Evolutionary conservation across 176 grass and related monocot species (phyloP).

Genomic region (sorghum (Sorghum bicolor)): Sorghum_bicolor_NCBIv3 NC_012870.2:55066001-55066500

Average conservation of each 20-base stretch:
- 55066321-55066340: constrained; percentile 36
- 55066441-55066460: constrained; percentile 96
- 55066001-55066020: background rate
- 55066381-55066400: constrained; percentile 15
- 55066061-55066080: constrained; percentile 7
- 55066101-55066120: background rate
- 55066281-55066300: constrained; percentile 98
- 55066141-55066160: background rate
- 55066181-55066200: constrained; percentile 12
- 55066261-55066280: constrained; percentile 92
- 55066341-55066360: background rate
- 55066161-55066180: background rate
- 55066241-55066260: constrained; percentile 98
- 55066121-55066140: background rate
- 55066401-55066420: constrained; percentile 89
- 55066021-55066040: constrained; percentile 11
- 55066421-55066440: constrained; percentile 81
- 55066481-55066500: constrained; percentile 75
- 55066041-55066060: background rate
- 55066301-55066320: constrained; percentile 89
- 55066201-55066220: constrained; percentile 45
- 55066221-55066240: constrained; percentile 91
- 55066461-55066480: constrained; percentile 97
- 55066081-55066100: background rate
- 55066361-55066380: constrained; percentile 23